Conservation (phyloP, 192 early-diverging fungal genomes). For the Entrophospora sp. region DNA sequence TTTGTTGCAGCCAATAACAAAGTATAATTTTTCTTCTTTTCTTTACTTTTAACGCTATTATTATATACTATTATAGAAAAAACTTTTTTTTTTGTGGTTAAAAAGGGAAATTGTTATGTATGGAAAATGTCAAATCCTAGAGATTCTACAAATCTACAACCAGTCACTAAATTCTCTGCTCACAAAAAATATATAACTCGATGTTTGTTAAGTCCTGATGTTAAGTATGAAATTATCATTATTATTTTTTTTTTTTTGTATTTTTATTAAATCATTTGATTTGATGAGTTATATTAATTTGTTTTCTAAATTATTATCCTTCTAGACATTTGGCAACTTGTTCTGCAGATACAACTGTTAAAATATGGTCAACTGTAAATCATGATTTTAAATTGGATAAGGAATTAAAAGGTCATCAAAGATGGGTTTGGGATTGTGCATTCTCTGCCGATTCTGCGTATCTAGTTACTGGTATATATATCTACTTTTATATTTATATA, state of each 20-base stretch:
- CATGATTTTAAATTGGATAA: slow-evolving; percentile 59
- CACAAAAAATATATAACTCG: slow-evolving; percentile 79
- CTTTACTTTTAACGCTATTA: not conserved
- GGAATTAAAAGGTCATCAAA: slow-evolving; percentile 70
- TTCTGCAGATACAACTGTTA: slow-evolving; percentile 80
- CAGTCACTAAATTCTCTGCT: slow-evolving; percentile 59
- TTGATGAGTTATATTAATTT: not conserved
- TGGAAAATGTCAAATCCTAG: slow-evolving; percentile 61
- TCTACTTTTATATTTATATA: not conserved
- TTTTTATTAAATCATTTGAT: not conserved
- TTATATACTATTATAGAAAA: too few relatives aligned
- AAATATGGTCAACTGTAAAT: slow-evolving; percentile 67
- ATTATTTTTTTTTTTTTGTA: not conserved
- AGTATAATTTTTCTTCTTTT: slow-evolving; percentile 25
- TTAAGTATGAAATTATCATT: slow-evolving; percentile 44
- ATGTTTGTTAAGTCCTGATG: slow-evolving; percentile 76
- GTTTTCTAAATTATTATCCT: not conserved
- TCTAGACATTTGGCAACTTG: slow-evolving; percentile 69
- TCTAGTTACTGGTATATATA: slow-evolving; percentile 58
- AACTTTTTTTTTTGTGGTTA: not conserved
- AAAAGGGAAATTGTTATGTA: slow-evolving; percentile 49
- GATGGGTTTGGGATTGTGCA: slow-evolving; percentile 90
- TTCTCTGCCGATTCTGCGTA: slow-evolving; percentile 90
- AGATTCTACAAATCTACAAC: slow-evolving; percentile 53
- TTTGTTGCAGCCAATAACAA: slow-evolving; percentile 84